Evolutionary conservation across 352 stramenopile species (phyloP).

Genomic region (Globisporangium recalcitrans): DNA sequence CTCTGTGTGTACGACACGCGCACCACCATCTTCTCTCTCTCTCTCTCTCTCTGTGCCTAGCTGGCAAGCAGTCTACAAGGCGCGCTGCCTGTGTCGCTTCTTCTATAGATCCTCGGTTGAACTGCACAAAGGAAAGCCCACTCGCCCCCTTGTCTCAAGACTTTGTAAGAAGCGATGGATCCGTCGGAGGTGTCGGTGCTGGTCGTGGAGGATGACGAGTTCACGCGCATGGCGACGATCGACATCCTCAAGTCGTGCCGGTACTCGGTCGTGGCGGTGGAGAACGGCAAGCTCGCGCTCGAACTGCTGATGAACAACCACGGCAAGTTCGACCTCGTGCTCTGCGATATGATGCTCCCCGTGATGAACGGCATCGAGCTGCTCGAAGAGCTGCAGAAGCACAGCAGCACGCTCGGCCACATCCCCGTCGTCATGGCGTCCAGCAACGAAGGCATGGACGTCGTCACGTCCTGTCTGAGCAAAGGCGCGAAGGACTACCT

Average conservation of each 20-base stretch:
- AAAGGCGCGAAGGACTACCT: conserved; percentile 89
- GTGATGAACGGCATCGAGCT: conserved; percentile 87
- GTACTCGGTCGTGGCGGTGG: conserved; percentile 80
- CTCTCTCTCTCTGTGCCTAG: too few species aligned
- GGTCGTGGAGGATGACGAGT: conserved; percentile 87
- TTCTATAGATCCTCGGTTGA: too few species aligned
- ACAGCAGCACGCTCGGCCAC: conserved; percentile 53
- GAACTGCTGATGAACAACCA: conserved; percentile 64
- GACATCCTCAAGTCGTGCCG: conserved; percentile 87
- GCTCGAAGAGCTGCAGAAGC: conserved; percentile 79
- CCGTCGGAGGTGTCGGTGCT: conserved; percentile 86
- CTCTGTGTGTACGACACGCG: too few species aligned
- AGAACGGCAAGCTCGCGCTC: conserved; percentile 76
- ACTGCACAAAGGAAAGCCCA: too few species aligned
- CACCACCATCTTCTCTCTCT: too few species aligned
- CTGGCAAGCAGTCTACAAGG: too few species aligned
- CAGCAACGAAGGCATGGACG: conserved; percentile 88
- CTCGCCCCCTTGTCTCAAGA: too few species aligned
- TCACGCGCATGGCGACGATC: conserved; percentile 85
- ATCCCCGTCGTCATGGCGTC: conserved; percentile 89
- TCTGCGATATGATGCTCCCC: conserved; percentile 88
- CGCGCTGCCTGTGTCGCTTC: too few species aligned
- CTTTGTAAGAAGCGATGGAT: conserved; percentile 56
- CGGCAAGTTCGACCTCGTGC: conserved; percentile 80
- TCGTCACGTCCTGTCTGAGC: conserved; percentile 84